Percentiles rank a stretch among this genome's conserved stretches.
Evolutionary conservation across 2,329 filamentous ascomycete genomes (phyloP).

Genomic region (Dactylonectria estremocensis): DNA sequence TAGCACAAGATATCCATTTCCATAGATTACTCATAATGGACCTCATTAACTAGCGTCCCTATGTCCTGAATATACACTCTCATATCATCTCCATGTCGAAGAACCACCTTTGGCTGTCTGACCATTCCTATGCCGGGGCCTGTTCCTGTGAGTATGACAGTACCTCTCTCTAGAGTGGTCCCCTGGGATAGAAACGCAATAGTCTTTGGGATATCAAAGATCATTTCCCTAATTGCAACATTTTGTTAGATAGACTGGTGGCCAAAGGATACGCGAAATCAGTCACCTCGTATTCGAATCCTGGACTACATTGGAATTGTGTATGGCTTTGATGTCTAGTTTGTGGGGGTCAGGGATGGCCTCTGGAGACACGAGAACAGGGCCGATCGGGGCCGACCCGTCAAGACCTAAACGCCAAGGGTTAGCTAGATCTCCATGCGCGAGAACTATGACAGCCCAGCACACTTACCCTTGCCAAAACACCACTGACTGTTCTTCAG

Average conservation of each 20-base stretch:
- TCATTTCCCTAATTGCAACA: slow-evolving; percentile 58
- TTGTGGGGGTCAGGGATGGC: slow-evolving; percentile 51
- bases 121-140: too few relatives aligned
- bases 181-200: slow-evolving; percentile 72
- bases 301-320: slow-evolving; percentile 56
- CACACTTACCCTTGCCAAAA: slow-evolving; percentile 57
- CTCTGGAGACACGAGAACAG: slow-evolving; percentile 51
- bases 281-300: slow-evolving; percentile 49
- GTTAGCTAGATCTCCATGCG: too few relatives aligned
- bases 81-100: too few relatives aligned
- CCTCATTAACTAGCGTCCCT: too few relatives aligned
- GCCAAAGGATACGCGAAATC: too few relatives aligned
- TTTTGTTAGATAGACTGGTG: too few relatives aligned
- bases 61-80: too few relatives aligned
- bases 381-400: slow-evolving; percentile 65
- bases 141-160: slow-evolving; percentile 76
- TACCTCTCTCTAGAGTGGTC: slow-evolving; percentile 72
- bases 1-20: too few relatives aligned
- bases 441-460: too few relatives aligned
- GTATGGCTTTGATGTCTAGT: slow-evolving; percentile 51
- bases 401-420: slow-evolving; percentile 50
- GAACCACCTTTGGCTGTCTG: too few relatives aligned
- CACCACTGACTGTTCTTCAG: slow-evolving; percentile 57
- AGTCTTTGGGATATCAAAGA: slow-evolving; percentile 70
- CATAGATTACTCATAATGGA: too few relatives aligned